These are phyloP conservation scores for Phoma sp. DNA, from an alignment of 2,329 filamentous ascomycete genomes.

Conservation along the genomic window DNA sequence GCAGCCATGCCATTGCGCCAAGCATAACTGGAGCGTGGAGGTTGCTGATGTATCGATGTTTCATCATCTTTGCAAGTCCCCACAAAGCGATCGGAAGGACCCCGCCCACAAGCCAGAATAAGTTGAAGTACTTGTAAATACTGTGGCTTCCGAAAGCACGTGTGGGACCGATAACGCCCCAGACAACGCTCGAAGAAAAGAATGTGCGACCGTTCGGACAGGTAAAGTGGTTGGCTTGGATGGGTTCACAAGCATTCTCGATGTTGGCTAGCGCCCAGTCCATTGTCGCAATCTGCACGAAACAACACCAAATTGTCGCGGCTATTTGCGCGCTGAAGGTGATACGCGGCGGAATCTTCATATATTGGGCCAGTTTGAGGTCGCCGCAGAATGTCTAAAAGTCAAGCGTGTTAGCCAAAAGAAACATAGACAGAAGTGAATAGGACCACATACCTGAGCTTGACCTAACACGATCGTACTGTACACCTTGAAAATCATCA, in stretches of 20 bases:
- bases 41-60: slow-evolving; percentile 58
- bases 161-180: slow-evolving; percentile 69
- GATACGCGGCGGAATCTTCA: slow-evolving; percentile 57
- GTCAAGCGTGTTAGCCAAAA: not conserved
- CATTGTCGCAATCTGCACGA: slow-evolving; percentile 53
- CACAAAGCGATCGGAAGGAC: slow-evolving; percentile 53
- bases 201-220: slow-evolving; percentile 70
- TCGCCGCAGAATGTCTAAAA: slow-evolving; percentile 14
- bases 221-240: slow-evolving; percentile 57
- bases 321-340: slow-evolving; percentile 60
- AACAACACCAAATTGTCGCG: slow-evolving; percentile 50
- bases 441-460: slow-evolving; percentile 12
- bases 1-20: slow-evolving; percentile 64
- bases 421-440: slow-evolving; percentile 13
- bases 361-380: slow-evolving; percentile 50
- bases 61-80: slow-evolving; percentile 57
- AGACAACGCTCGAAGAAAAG: slow-evolving; percentile 71
- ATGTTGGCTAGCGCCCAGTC: slow-evolving; percentile 58
- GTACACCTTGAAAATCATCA: slow-evolving; percentile 59
- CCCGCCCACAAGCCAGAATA: slow-evolving; percentile 66
- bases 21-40: slow-evolving; percentile 67
- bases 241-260: slow-evolving; percentile 51
- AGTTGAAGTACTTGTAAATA: slow-evolving; percentile 66
- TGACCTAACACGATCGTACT: slow-evolving; percentile 32
- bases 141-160: slow-evolving; percentile 69